Percentiles rank a stretch among this genome's conserved stretches.
These are phyloP conservation scores for Ganoderma lingzhi DNA, from an alignment of 1,284 basidiomycete genomes.

Conservation along the genomic window DNA sequence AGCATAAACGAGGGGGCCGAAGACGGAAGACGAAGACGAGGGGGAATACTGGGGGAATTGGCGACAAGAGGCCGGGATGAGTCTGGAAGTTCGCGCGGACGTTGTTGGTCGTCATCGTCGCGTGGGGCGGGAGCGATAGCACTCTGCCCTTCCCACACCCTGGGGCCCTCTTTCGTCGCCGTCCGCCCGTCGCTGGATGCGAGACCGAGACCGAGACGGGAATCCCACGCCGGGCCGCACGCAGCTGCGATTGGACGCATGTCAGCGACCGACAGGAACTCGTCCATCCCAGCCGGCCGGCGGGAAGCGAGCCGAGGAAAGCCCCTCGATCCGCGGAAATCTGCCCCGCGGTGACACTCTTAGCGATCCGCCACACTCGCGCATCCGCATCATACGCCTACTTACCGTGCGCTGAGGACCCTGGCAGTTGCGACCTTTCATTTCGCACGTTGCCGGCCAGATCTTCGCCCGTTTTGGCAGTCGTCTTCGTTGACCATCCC, in stretches of 20 bases:
- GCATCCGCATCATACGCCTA: not conserved
- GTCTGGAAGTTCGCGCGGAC: not conserved
- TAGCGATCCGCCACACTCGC: conserved; percentile 4
- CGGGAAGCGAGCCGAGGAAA: not conserved
- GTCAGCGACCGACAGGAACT: not conserved
- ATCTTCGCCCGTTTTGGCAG: not conserved
- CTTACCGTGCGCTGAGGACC: not conserved
- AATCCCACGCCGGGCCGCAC: conserved; percentile 2
- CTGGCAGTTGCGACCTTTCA: not conserved
- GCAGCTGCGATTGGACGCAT: not conserved
- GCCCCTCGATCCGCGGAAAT: not conserved
- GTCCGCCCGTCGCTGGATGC: not conserved
- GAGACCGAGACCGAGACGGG: not conserved
- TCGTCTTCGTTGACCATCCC: conserved; percentile 1
- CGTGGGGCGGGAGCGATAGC: conserved; percentile 8
- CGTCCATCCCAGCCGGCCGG: not conserved
- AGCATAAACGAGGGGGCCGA: conserved; percentile 3
- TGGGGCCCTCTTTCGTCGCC: not conserved
- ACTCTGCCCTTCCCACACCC: not conserved
- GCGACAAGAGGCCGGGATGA: conserved; percentile 5
- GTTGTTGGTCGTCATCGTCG: conserved; percentile 4
- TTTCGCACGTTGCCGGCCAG: not conserved
- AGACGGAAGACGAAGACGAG: not conserved
- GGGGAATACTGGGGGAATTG: not conserved
- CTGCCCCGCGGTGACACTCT: conserved; percentile 2